A percentile compares a stretch with the other conserved stretches of the same genome.
Evolutionary conservation across 2,329 filamentous ascomycete genomes (phyloP).

Genomic region (Colletotrichum kahawae): DNA sequence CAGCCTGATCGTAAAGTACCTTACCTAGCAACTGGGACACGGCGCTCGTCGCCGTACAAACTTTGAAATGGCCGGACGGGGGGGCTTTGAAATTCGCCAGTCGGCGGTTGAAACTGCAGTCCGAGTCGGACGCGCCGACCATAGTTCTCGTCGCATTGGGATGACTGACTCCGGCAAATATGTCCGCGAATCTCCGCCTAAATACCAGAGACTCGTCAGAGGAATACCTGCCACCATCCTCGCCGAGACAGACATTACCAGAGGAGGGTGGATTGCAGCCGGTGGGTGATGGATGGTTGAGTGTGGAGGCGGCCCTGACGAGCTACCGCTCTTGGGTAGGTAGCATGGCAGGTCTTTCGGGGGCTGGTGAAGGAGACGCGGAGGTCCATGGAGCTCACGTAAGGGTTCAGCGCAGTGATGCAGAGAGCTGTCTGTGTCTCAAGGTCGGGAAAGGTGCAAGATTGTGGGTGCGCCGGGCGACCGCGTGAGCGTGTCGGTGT

Average conservation of each 20-base stretch:
- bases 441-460: background rate
- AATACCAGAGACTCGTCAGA: background rate
- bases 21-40: background rate
- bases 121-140: background rate
- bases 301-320: background rate
- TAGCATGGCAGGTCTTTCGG: background rate
- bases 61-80: background rate
- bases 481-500: conserved; percentile 3
- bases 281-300: background rate
- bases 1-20: background rate
- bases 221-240: background rate
- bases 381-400: background rate
- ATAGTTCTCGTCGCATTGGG: background rate
- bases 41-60: background rate
- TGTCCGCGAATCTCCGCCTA: background rate
- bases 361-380: background rate
- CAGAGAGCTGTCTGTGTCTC: conserved; percentile 5
- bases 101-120: background rate
- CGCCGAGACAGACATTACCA: background rate
- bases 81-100: background rate
- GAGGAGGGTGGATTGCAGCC: background rate
- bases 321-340: background rate
- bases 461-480: background rate
- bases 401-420: background rate
- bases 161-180: background rate